These are phyloP conservation scores for Colletotrichum caudatum DNA, from an alignment of 2,329 filamentous ascomycete genomes.

Conservation along the genomic window DNA sequence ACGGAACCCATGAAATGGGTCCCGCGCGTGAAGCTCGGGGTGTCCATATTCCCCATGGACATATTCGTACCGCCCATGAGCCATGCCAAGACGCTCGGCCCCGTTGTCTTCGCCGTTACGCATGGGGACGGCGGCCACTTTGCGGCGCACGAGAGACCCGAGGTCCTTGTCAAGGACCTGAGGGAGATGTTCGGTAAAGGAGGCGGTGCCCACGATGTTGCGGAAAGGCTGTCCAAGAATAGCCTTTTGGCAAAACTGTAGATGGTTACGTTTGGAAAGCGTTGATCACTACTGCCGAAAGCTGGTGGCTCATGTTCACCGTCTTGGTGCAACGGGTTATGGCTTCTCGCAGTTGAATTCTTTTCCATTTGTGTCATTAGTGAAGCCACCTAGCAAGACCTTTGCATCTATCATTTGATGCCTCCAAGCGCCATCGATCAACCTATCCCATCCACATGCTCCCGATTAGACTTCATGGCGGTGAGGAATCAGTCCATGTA, in stretches of 20 bases:
- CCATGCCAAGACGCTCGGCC: constrained; percentile 70
- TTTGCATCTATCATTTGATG: background rate
- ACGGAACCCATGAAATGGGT: constrained; percentile 47
- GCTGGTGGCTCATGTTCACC: background rate
- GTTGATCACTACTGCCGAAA: too few relatives aligned
- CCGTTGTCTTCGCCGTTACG: constrained; percentile 67
- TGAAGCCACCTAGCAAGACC: background rate
- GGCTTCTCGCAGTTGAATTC: background rate
- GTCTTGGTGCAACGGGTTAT: background rate
- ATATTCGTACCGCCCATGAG: constrained; percentile 64
- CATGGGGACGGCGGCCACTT: constrained; percentile 70
- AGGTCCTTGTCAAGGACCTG: constrained; percentile 65
- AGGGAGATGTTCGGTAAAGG: constrained; percentile 68
- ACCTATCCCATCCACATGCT: too few relatives aligned
- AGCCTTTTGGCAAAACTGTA: constrained; percentile 6
- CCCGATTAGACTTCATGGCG: background rate
- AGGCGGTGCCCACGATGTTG: constrained; percentile 57
- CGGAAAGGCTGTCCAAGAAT: constrained; percentile 41
- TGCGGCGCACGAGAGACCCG: constrained; percentile 69
- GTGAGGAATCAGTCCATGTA: background rate
- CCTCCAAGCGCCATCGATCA: rapidly evolving
- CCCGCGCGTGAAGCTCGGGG: constrained; percentile 55
- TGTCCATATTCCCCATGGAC: constrained; percentile 70
- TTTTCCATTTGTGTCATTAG: background rate
- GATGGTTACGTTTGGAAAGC: rapidly evolving